Percentiles rank a stretch among this genome's conserved stretches.
These are phyloP conservation scores for Scheffersomyces quercinus DNA, from an alignment of 1,139 yeast genomes.

Conservation along the genomic window DNA sequence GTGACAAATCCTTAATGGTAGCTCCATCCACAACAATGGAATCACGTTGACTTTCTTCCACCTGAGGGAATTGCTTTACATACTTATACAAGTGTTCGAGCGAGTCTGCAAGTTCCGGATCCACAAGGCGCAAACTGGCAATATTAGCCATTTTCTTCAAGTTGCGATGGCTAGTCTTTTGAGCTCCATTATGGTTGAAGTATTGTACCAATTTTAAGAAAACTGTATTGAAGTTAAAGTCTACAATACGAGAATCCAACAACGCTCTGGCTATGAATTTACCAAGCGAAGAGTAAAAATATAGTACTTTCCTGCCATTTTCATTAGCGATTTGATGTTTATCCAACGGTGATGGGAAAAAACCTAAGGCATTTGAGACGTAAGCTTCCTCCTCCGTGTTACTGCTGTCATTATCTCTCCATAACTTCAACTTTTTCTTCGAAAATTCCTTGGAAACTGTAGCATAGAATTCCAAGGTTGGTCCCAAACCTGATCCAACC, in stretches of 20 bases:
- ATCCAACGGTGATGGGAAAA: conserved; percentile 73
- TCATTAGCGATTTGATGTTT: conserved; percentile 26
- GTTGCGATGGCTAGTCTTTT: conserved; percentile 16
- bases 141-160: conserved; percentile 34
- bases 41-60: conserved; percentile 20
- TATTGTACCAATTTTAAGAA: conserved; percentile 57
- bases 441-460: conserved; percentile 76
- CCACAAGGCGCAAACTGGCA: conserved; percentile 53
- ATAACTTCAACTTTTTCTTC: conserved; percentile 55
- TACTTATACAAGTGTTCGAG: conserved; percentile 52
- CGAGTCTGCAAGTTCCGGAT: conserved; percentile 62
- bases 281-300: conserved; percentile 70
- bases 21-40: conserved; percentile 39
- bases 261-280: conserved; percentile 84
- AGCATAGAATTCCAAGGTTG: conserved; percentile 91
- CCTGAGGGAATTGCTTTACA: conserved; percentile 26
- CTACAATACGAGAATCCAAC: conserved; percentile 83
- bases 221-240: conserved; percentile 70
- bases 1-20: conserved; percentile 52
- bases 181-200: conserved; percentile 19
- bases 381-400: conserved; percentile 34
- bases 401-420: conserved; percentile 55
- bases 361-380: conserved; percentile 49
- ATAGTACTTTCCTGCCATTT: conserved; percentile 46
- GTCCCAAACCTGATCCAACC: conserved; percentile 96